phyloP scores from a whole-genome alignment of 192 early-diverging fungal genomes.

The Funneliformis geosporum region DNA sequence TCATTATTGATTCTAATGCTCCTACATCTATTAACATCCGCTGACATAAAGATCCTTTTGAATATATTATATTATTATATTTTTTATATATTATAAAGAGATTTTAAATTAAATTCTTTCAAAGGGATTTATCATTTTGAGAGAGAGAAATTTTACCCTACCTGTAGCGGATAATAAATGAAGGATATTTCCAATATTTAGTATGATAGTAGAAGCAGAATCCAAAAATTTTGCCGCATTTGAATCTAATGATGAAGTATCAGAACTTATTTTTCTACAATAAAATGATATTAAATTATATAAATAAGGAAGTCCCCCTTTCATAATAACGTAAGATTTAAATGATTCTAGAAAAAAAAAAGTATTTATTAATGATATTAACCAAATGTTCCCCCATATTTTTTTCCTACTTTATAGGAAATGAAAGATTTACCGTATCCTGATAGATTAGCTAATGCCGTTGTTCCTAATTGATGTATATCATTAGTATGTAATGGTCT shows the following conservation, averaged over 20 bases:
- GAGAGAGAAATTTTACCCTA: neutral
- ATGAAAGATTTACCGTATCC: constrained; percentile 44
- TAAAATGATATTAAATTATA: constrained; percentile 10
- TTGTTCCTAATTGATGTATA: constrained; percentile 50
- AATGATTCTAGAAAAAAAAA: constrained; percentile 45
- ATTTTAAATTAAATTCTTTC: neutral
- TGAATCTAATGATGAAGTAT: neutral
- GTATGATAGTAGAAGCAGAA: constrained; percentile 6
- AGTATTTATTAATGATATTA: neutral
- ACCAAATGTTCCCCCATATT: too few species aligned
- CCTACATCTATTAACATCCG: constrained; percentile 30
- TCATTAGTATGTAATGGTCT: constrained; percentile 39
- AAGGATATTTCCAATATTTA: constrained; percentile 21
- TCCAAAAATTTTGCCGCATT: constrained; percentile 16
- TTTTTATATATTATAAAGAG: too few species aligned
- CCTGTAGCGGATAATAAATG: constrained; percentile 2
- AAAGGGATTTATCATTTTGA: neutral
- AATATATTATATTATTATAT: neutral
- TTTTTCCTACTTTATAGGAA: too few species aligned
- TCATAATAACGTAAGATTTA: constrained; percentile 50
- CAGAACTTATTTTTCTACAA: neutral
- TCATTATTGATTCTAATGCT: constrained; percentile 33
- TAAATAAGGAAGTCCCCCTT: constrained; percentile 47
- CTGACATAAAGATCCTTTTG: constrained; percentile 6
- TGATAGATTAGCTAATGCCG: constrained; percentile 49